Conservation (phyloP, 805 yeast species). For the Yarrowia divulgata region DNA sequence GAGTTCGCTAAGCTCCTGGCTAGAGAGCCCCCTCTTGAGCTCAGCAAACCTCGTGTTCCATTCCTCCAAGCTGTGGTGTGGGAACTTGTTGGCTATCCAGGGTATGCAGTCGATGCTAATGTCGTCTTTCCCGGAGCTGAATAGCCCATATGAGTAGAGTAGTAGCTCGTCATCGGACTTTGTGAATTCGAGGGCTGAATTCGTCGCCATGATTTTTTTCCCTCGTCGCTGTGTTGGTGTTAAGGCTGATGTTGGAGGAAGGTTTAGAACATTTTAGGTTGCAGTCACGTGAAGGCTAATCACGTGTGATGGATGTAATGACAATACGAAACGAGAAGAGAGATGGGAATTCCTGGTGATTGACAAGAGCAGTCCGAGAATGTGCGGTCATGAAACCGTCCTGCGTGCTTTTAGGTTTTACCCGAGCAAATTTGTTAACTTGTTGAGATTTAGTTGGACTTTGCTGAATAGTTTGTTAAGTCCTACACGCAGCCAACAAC, state of each 20-base stretch:
- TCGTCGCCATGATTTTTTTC: not conserved
- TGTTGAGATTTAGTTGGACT: too few relatives aligned
- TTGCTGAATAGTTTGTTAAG: too few relatives aligned
- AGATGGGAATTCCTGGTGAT: too few relatives aligned
- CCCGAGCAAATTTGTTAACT: too few relatives aligned
- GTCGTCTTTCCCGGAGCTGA: not conserved
- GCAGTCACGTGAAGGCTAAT: too few relatives aligned
- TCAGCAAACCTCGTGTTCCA: not conserved
- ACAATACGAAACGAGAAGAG: too few relatives aligned
- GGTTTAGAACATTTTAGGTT: not conserved
- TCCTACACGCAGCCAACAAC: too few relatives aligned
- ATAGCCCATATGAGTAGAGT: not conserved
- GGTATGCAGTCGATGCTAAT: slow-evolving; percentile 1
- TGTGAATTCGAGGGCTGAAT: slow-evolving; percentile 1
- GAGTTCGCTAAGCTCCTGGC: not conserved
- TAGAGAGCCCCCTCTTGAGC: not conserved
- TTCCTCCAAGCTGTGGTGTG: not conserved
- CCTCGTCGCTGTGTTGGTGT: not conserved
- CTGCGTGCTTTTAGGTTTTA: too few relatives aligned
- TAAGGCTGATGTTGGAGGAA: not conserved
- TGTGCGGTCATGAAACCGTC: too few relatives aligned
- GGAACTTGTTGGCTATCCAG: slow-evolving; percentile 6
- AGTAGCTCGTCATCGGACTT: slow-evolving; percentile 5
- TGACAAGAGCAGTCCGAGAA: too few relatives aligned
- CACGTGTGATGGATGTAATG: too few relatives aligned